Conservation (phyloP, 306 rosid genomes). For the Leucaena leucocephala region DNA sequence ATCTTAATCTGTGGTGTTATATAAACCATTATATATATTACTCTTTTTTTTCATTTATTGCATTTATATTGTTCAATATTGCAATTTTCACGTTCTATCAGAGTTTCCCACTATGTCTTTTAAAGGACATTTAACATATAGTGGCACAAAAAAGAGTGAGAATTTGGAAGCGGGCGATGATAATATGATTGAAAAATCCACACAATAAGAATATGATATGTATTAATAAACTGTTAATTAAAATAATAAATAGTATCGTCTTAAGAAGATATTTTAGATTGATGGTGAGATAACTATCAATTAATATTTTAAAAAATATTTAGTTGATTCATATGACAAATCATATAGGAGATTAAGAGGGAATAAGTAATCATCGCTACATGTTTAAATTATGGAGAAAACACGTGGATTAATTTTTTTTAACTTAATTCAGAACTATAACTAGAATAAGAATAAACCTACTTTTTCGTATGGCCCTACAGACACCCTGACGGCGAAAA, state of each 20-base stretch:
- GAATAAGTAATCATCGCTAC: neutral
- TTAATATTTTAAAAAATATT: too few species aligned
- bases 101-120: too few species aligned
- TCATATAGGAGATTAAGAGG: neutral
- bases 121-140: too few species aligned
- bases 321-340: neutral
- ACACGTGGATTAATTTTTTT: slow-evolving; percentile 8
- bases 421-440: neutral
- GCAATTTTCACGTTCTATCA: too few species aligned
- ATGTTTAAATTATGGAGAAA: neutral
- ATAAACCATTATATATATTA: too few species aligned
- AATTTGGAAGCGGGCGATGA: too few species aligned
- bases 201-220: too few species aligned
- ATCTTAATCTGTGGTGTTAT: neutral
- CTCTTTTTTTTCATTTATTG: neutral
- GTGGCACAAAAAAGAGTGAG: too few species aligned
- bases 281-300: neutral
- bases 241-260: too few species aligned
- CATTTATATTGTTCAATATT: neutral
- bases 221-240: too few species aligned
- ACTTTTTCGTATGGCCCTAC: neutral
- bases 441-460: neutral
- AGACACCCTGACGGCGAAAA: neutral
- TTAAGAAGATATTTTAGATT: too few species aligned
- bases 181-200: too few species aligned